Percentiles rank a stretch among this genome's conserved stretches.
Evolutionary conservation across 768 basidiomycete species (phyloP).

Genomic region (Tricholomella constricta): DNA sequence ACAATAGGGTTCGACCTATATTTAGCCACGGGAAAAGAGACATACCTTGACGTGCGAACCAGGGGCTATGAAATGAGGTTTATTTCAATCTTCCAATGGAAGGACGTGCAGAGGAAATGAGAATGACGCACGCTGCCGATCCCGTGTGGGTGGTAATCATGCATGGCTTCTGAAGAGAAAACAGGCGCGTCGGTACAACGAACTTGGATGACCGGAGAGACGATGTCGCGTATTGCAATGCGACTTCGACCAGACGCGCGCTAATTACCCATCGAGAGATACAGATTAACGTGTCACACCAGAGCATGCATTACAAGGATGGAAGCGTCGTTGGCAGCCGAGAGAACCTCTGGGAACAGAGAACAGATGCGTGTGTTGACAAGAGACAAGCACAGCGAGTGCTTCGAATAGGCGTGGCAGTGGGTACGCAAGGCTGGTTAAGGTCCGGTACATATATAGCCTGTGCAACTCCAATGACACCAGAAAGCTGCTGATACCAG

Average conservation of each 20-base stretch:
- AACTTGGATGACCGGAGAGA: background rate
- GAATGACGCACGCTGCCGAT: background rate
- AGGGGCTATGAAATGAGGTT: background rate
- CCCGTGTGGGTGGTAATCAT: background rate
- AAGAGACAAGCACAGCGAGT: background rate
- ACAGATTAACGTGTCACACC: background rate
- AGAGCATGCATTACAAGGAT: background rate
- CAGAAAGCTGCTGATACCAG: background rate
- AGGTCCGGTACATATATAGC: no score
- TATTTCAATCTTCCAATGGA: constrained; percentile 2
- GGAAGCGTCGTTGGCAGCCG: no score
- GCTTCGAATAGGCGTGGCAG: background rate
- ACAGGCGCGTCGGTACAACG: background rate
- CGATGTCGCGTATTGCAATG: background rate
- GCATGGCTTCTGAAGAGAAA: no score
- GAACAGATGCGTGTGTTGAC: background rate
- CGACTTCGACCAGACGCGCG: background rate
- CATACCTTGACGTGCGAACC: background rate
- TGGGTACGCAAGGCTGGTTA: background rate
- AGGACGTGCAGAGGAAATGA: background rate
- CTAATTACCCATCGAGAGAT: background rate
- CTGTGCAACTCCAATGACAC: background rate
- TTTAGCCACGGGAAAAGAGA: background rate
- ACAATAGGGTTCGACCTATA: background rate
- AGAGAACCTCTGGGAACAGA: background rate